Evolutionary conservation across 805 yeast genomes (phyloP), one percentile per base, ranked within the genome.

Genomic region (Wickerhamomyces pijperi): DNA sequence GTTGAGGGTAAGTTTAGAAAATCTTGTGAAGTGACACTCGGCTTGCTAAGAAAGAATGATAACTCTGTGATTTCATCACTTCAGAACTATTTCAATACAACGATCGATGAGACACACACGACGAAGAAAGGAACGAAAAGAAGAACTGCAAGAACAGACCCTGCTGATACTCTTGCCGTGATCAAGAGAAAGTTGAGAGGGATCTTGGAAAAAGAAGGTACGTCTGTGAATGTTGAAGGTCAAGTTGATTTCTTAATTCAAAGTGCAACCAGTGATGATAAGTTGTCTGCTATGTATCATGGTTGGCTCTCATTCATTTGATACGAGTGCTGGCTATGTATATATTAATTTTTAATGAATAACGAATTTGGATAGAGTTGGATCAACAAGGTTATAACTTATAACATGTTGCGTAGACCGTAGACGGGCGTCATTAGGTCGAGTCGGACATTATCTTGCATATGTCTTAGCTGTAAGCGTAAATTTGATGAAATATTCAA

Each of bases 51-150:
- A 43, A 72, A 66, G 16, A 80, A 90, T 53, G 96, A 90, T 53
- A 79, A 84, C 8, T 76, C 85, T 16, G 62, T 92, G 47, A 81
- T 88, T 83, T 90, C 88, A 52, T 82, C 86, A 35, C 68, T 94
- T 51, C 97, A 92, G 59, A 83, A 96, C 1, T 85, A 92, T 55
- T 65, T 92, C 44, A 85, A n/a, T n/a, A n/a, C n/a, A n/a, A 92
- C 55, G 98, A 92, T 58, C 9, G 23, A 21, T 7, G 9, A 7
- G 6, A 6, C 9, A 21, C 6, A 21, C 23, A 21, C 6, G 9
- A 21, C 6, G 9, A 9, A 21, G 23, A 21, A 9, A 21, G 23
- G 23, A 21, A 95, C 95, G 1, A 78, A 68, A 29, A 50, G 51
- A 51, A 63, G 61, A 46, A 8, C n/a, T 6, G 60, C 68, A 46